Base-by-base conservation (phyloP, 371 early-diverging fungal genomes). In the Zopfochytrium polystomum region DNA sequence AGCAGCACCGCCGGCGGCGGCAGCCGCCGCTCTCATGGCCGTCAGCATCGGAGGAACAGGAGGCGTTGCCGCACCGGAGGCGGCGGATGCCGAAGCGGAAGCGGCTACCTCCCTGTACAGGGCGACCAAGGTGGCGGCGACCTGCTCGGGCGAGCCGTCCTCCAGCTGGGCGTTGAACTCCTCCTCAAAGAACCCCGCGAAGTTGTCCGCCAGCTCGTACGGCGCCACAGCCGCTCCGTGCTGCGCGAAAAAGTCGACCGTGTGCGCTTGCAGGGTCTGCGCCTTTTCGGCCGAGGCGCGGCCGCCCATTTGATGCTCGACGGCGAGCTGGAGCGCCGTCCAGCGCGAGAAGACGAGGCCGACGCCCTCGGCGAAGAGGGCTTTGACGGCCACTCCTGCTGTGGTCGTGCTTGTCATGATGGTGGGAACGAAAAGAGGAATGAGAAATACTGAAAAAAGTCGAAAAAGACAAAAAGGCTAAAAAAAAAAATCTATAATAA, bases 311-410 rank as follows among this genome's bases (percentile, higher is more conserved):
- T 63, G 57, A 55, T 74, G 57, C 32, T 66, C 70, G 11, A 73
- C 48, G 45, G 68, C 71, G 25, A 78, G 61, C 55, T 75, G 73
- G 27, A 78, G 71, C 3, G 74, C 78, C 1, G 78, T 73, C 78
- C 78, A 78, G 32, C 67, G 63, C 5, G 45, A 18, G 55, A 78
- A 70, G 45, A 75, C 60, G 56, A 58, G 51, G 31, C 52, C 54
- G 29, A 71, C 45, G 54, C 60, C 58, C 44, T 71, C 66, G 30
- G 45, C 52, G 63, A 78, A 78, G 29, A 60, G 48, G 32, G 44
- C 53, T 47, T 98, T 79, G 99, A 99, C 87, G 99, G 99, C 85
- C 98, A 98, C 55, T 99, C 84, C 83, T 99, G 99, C 51, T 99
- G 99, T 22, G 97, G 96, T 78, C 99, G 99, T 29, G 99, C 99